These are phyloP conservation scores for Ulmus americana DNA, from an alignment of 331 rosid species.

Conservation along the genomic window DNA sequence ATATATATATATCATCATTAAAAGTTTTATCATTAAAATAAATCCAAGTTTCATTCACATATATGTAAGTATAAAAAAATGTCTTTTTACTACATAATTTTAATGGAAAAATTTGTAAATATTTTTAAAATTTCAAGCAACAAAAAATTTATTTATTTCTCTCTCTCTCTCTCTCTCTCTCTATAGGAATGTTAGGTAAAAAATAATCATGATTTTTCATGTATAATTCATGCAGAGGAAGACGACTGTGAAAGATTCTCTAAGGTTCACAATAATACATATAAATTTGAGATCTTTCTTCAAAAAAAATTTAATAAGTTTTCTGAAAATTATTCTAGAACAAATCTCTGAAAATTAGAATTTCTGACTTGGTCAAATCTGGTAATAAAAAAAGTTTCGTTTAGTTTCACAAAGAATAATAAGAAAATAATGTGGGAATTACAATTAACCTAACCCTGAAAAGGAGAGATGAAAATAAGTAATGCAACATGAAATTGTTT, in stretches of 20 bases:
- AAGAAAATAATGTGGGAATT: background rate
- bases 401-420: background rate
- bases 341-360: background rate
- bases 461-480: conserved; percentile 8
- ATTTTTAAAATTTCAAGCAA: background rate
- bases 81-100: too few relatives aligned
- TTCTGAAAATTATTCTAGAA: too few relatives aligned
- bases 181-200: too few relatives aligned
- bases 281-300: background rate
- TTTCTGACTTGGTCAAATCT: conserved; percentile 27
- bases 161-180: too few relatives aligned
- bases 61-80: too few relatives aligned
- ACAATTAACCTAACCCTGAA: conserved; percentile 16
- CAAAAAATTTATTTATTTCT: background rate
- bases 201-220: conserved; percentile 14
- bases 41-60: too few relatives aligned
- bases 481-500: background rate
- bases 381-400: background rate
- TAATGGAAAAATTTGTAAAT: too few relatives aligned
- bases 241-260: conserved; percentile 27
- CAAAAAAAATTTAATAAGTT: too few relatives aligned
- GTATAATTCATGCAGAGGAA: conserved; percentile 1
- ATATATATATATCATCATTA: too few relatives aligned
- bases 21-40: too few relatives aligned
- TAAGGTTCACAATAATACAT: conserved; percentile 15